Evolutionary conservation across 177 flowering plant species (phyloP).

Genomic region (Vitis hybrid): DNA sequence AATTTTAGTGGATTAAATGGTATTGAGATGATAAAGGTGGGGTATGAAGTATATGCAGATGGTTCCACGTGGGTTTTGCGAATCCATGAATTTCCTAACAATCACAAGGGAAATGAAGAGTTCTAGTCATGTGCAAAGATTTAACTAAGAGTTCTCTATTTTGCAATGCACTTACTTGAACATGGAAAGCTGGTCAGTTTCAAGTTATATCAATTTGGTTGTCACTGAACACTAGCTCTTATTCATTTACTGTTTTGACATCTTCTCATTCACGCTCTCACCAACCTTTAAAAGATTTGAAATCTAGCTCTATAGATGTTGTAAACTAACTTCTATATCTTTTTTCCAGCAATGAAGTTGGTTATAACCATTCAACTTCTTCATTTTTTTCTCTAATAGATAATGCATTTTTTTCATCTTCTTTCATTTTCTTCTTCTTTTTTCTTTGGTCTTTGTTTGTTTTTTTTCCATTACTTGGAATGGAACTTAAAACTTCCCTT

Average conservation of each 20-base stretch:
- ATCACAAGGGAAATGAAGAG: constrained; percentile 31
- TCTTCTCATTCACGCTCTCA: neutral
- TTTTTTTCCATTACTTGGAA: no score
- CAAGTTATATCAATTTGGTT: neutral
- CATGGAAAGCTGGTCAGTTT: constrained; percentile 52
- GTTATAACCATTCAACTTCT: no score
- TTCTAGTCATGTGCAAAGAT: constrained; percentile 47
- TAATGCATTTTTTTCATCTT: no score
- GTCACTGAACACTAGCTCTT: neutral
- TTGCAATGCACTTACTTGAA: constrained; percentile 66
- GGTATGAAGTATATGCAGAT: constrained; percentile 86
- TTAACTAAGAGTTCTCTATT: constrained; percentile 52
- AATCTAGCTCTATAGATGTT: no score
- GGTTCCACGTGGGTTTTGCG: constrained; percentile 81
- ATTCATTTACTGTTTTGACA: neutral
- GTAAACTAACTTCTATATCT: no score
- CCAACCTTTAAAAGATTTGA: neutral
- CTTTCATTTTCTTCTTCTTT: no score
- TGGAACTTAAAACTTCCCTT: no score
- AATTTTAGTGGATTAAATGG: constrained; percentile 28
- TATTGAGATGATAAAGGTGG: constrained; percentile 49
- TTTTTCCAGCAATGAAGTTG: no score
- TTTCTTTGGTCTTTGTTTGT: no score
- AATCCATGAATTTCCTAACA: constrained; percentile 54
- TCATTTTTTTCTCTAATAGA: no score